Percentiles rank a stretch among this genome's conserved stretches.
These are phyloP conservation scores for Bidens hawaiensis DNA, from an alignment of 140 eudicot genomes.

Conservation along the genomic window DNA sequence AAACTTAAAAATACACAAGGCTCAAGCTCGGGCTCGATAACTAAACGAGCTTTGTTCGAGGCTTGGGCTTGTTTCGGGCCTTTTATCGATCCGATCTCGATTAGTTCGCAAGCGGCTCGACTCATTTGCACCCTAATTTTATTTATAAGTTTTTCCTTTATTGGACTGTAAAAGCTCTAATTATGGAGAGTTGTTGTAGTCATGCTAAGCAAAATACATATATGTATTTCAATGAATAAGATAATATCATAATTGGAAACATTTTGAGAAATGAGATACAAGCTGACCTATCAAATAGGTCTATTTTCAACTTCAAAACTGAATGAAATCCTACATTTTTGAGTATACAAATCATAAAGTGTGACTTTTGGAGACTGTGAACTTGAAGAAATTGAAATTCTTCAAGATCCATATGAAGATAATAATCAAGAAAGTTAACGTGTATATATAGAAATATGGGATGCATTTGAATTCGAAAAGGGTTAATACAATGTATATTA, in stretches of 20 bases:
- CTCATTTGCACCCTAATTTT: background rate
- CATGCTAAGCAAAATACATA: constrained; percentile 1
- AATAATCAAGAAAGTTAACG: background rate
- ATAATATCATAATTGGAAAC: background rate
- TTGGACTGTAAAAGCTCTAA: constrained; percentile 3
- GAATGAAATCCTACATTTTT: background rate
- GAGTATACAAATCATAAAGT: background rate
- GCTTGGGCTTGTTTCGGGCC: too few species aligned
- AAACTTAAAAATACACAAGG: too few species aligned
- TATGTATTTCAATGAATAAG: background rate
- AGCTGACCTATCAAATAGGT: background rate
- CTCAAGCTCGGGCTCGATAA: too few species aligned
- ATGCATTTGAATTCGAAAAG: background rate
- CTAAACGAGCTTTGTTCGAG: too few species aligned
- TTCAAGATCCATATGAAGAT: background rate
- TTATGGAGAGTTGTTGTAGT: background rate
- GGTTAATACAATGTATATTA: constrained; percentile 1
- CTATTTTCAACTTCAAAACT: constrained; percentile 6
- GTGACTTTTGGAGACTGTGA: background rate
- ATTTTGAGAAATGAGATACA: background rate
- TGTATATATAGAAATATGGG: background rate
- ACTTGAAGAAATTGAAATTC: background rate
- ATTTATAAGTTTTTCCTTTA: background rate
- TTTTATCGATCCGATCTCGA: too few species aligned
- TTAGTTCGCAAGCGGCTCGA: too few species aligned